phyloP scores from a whole-genome alignment of 2,329 filamentous ascomycete genomes.

The Ciborinia camelliae region DNA sequence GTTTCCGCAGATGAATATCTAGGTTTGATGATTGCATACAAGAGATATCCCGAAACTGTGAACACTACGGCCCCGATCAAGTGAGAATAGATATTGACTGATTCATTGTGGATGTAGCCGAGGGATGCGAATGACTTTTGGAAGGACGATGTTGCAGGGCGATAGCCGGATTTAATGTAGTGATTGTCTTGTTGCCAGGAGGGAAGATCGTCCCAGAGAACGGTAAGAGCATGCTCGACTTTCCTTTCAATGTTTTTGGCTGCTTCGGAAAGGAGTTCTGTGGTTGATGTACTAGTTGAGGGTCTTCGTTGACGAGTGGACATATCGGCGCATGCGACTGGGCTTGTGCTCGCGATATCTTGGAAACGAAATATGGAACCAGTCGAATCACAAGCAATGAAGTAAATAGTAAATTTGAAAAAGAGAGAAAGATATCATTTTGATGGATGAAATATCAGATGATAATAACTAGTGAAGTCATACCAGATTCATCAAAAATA shows the following conservation, averaged over 20 bases:
- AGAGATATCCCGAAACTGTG: conserved; percentile 46
- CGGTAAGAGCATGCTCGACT: conserved; percentile 41
- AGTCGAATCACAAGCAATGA: background rate
- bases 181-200: conserved; percentile 63
- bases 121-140: conserved; percentile 54
- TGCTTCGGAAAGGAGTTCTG: conserved; percentile 28
- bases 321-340: conserved; percentile 23
- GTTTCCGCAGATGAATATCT: conserved; percentile 61
- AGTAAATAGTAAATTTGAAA: background rate
- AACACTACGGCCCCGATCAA: conserved; percentile 63
- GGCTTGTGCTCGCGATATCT: background rate
- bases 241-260: conserved; percentile 34
- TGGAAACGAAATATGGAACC: background rate
- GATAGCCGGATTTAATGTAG: conserved; percentile 65
- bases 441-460: background rate
- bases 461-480: background rate
- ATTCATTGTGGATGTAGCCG: conserved; percentile 58
- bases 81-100: conserved; percentile 71
- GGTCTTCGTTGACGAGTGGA: conserved; percentile 32
- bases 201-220: conserved; percentile 51
- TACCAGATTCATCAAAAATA: conserved; percentile 10
- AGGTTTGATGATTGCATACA: conserved; percentile 58
- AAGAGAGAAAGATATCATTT: background rate
- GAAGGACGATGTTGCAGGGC: conserved; percentile 60
- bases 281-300: conserved; percentile 24